A percentile compares a stretch with the other conserved stretches of the same genome.
Conservation (phyloP, 345 rosid genomes). For the Theobroma cacao region DNA sequence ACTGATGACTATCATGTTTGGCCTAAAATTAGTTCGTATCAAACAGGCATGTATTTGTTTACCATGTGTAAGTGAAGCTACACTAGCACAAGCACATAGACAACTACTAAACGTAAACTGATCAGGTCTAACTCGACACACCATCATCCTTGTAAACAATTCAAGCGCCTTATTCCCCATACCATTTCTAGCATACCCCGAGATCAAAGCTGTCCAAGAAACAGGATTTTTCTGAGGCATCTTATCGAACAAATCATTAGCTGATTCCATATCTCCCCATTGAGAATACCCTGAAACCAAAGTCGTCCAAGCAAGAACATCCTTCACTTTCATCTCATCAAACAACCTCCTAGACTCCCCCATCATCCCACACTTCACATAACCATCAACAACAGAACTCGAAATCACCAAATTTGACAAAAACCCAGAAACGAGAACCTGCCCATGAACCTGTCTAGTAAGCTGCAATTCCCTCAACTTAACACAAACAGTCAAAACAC, state of each 20-base stretch:
- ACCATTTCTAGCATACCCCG: constrained; percentile 69
- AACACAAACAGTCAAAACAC: constrained; percentile 60
- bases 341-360: constrained; percentile 50
- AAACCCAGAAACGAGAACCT: constrained; percentile 65
- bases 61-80: constrained; percentile 62
- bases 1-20: constrained; percentile 59
- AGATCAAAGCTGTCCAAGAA: constrained; percentile 78
- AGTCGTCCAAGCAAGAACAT: constrained; percentile 68
- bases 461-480: constrained; percentile 43
- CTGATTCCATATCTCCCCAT: constrained; percentile 60
- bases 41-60: constrained; percentile 66
- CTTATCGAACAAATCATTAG: constrained; percentile 46
- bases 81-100: constrained; percentile 73
- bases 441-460: constrained; percentile 69
- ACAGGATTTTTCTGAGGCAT: constrained; percentile 67
- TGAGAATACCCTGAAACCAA: constrained; percentile 71
- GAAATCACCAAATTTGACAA: constrained; percentile 53
- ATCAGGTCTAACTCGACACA: constrained; percentile 45
- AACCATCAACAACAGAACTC: constrained; percentile 57
- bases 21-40: constrained; percentile 44
- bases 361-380: constrained; percentile 65
- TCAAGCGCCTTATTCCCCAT: constrained; percentile 45
- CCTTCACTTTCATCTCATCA: constrained; percentile 63
- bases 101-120: constrained; percentile 79
- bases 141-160: constrained; percentile 54